Evolutionary conservation across 78 protist species (phyloP).

Genomic region (Emiliania huxleyi): DNA sequence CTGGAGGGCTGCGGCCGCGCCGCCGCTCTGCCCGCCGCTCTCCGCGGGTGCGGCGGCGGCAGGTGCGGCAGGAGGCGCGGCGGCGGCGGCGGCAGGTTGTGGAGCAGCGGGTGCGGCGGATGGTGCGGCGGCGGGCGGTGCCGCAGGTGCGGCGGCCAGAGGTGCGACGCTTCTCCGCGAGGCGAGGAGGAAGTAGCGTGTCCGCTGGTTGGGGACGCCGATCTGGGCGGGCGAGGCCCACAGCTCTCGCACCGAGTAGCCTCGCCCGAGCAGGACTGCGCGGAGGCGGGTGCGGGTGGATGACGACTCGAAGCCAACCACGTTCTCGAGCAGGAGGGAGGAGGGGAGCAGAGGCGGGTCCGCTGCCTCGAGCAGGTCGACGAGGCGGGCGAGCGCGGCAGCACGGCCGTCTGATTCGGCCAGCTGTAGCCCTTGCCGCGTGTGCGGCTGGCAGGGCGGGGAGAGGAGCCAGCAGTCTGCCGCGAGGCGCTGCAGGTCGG

Average conservation of each 20-base stretch:
- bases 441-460: conserved; percentile 85
- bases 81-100: no score
- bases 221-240: conserved; percentile 60
- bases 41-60: no score
- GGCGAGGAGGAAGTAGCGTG: conserved; percentile 74
- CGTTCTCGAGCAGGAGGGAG: conserved; percentile 72
- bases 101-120: no score
- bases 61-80: no score
- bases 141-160: not conserved
- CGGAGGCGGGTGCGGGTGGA: conserved; percentile 42
- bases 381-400: conserved; percentile 48
- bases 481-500: not conserved
- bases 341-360: conserved; percentile 47
- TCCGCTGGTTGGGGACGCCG: conserved; percentile 72
- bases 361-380: conserved; percentile 26
- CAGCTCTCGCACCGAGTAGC: conserved; percentile 61
- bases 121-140: no score
- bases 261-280: conserved; percentile 34
- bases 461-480: conserved; percentile 47
- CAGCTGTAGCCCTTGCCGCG: conserved; percentile 69
- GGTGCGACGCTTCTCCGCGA: not conserved
- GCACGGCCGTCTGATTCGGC: conserved; percentile 66
- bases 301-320: conserved; percentile 71
- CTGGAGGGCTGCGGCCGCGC: no score
- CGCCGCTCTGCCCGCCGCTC: no score